Conservation (phyloP, 331 rosid species). For the Telfairia occidentalis region DNA sequence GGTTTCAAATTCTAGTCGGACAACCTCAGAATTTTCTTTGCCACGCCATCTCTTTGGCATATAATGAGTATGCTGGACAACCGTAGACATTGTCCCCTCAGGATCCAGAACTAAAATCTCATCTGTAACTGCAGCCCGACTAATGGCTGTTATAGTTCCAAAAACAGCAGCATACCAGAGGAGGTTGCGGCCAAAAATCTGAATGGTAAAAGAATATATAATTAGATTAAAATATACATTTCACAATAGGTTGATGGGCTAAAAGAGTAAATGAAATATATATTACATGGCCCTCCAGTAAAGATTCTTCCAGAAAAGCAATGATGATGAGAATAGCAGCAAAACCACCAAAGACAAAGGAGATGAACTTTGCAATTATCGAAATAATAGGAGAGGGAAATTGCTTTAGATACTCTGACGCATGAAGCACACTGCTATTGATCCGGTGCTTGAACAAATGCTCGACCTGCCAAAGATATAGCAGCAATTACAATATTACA, state of each 20-base stretch:
- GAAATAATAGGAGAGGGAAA: constrained; percentile 90
- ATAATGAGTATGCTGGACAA: constrained; percentile 91
- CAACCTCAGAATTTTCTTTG: constrained; percentile 60
- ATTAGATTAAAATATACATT: background rate
- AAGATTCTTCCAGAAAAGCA: constrained; percentile 86
- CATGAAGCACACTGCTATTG: constrained; percentile 70
- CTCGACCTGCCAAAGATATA: constrained; percentile 48
- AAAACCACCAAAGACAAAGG: constrained; percentile 92
- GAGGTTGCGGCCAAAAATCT: constrained; percentile 96
- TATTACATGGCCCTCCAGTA: constrained; percentile 92
- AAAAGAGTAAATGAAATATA: constrained; percentile 7
- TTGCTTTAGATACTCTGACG: constrained; percentile 81
- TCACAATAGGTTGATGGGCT: background rate
- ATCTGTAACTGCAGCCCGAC: constrained; percentile 68
- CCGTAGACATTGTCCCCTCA: constrained; percentile 75
- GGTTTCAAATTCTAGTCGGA: constrained; percentile 63
- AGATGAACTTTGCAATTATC: constrained; percentile 80
- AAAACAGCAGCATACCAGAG: constrained; percentile 96
- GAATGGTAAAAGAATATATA: constrained; percentile 14
- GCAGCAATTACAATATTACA: background rate
- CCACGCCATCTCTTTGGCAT: constrained; percentile 98
- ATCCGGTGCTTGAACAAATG: constrained; percentile 94
- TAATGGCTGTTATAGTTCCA: constrained; percentile 84
- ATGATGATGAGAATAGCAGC: constrained; percentile 90
- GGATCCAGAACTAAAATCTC: constrained; percentile 77